A percentile compares a stretch with the other conserved stretches of the same genome.
Evolutionary conservation across 2,329 filamentous ascomycete genomes (phyloP).

Genomic region (Phoma sp.): DNA sequence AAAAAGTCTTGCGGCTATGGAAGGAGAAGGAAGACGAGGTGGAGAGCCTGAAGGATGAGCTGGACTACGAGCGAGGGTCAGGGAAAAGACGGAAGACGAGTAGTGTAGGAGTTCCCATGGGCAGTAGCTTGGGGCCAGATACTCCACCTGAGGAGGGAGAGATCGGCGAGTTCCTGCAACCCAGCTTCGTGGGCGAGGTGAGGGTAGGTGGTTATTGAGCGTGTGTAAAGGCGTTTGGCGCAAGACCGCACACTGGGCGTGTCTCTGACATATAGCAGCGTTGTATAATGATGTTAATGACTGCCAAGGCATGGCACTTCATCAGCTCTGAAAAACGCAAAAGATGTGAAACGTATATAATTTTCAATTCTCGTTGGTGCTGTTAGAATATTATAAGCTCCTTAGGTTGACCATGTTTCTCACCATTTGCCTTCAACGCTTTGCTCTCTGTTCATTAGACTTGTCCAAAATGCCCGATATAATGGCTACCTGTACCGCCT

Average conservation of each 20-base stretch:
- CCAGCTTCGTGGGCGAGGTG: constrained; percentile 32
- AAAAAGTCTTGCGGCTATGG: constrained; percentile 29
- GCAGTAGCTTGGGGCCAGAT: constrained; percentile 12
- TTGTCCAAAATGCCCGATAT: no score
- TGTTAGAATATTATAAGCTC: no score
- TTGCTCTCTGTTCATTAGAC: no score
- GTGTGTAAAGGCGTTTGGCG: constrained; percentile 25
- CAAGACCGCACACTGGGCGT: not conserved
- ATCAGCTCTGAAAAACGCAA: no score
- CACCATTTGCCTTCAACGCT: no score
- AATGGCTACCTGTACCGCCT: no score
- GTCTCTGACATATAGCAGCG: not conserved
- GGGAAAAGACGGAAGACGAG: constrained; percentile 29
- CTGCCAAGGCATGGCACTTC: no score
- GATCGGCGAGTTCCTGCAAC: constrained; percentile 11
- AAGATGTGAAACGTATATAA: no score
- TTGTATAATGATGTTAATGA: no score
- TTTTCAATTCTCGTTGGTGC: no score
- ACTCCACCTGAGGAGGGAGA: constrained; percentile 35
- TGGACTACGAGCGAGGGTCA: constrained; percentile 17
- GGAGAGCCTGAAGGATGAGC: constrained; percentile 23
- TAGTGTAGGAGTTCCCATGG: constrained; percentile 9
- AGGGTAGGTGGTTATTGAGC: constrained; percentile 18
- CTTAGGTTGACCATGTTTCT: no score
- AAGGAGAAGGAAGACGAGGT: constrained; percentile 33